phyloP scores from a whole-genome alignment of 805 yeast species.

The Candida koratica region DNA sequence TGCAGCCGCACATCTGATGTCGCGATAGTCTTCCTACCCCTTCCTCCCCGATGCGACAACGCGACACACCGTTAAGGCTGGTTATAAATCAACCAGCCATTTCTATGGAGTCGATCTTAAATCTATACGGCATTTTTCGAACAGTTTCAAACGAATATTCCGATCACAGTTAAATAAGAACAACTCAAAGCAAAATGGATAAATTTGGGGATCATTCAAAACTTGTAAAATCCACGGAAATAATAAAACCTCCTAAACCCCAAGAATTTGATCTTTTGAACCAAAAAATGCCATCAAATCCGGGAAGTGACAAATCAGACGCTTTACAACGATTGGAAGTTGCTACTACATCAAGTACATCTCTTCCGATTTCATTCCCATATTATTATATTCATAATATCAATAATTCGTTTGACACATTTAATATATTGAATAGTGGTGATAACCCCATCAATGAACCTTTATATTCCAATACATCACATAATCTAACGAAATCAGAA shows the following conservation, averaged over 20 bases:
- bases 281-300: not conserved
- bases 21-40: not conserved
- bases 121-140: slow-evolving; percentile 1
- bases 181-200: too few relatives aligned
- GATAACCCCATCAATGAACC: slow-evolving; percentile 11
- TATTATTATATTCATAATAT: slow-evolving; percentile 21
- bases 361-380: slow-evolving; percentile 28
- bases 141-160: not conserved
- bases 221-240: not conserved
- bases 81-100: slow-evolving; percentile 1
- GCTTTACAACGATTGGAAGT: slow-evolving; percentile 19
- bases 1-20: too few relatives aligned
- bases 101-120: not conserved
- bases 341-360: slow-evolving; percentile 23
- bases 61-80: too few relatives aligned
- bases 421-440: slow-evolving; percentile 17
- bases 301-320: slow-evolving; percentile 10
- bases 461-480: slow-evolving; percentile 26
- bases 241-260: slow-evolving; percentile 4
- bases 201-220: too few relatives aligned
- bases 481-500: slow-evolving; percentile 9
- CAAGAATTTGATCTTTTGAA: slow-evolving; percentile 6
- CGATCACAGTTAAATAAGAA: too few relatives aligned
- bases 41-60: not conserved
- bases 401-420: slow-evolving; percentile 24